These are phyloP conservation scores for Magnaporthiopsis incrustans DNA, from an alignment of 2,329 filamentous ascomycete genomes.

Conservation along the genomic window DNA sequence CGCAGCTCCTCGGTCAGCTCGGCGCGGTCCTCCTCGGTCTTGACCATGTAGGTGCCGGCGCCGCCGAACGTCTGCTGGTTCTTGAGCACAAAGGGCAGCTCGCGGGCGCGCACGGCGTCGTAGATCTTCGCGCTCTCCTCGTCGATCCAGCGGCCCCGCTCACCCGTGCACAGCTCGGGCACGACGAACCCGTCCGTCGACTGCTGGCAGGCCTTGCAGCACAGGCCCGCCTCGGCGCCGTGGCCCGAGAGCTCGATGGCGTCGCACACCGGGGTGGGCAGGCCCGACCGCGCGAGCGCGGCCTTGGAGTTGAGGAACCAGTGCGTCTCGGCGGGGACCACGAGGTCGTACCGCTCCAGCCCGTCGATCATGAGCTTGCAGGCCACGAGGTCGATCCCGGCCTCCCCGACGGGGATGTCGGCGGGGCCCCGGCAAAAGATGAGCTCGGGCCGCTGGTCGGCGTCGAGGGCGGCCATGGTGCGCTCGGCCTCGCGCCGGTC, in stretches of 20 bases:
- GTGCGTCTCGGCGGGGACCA: slow-evolving; percentile 22
- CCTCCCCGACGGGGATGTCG: slow-evolving; percentile 18
- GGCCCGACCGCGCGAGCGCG: slow-evolving; percentile 23
- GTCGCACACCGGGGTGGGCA: slow-evolving; percentile 23
- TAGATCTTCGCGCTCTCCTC: slow-evolving; percentile 20
- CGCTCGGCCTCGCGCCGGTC: slow-evolving; percentile 21
- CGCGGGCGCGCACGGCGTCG: slow-evolving; percentile 15
- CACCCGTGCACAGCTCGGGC: slow-evolving; percentile 19
- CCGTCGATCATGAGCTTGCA: slow-evolving; percentile 23
- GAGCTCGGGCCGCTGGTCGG: slow-evolving; percentile 21
- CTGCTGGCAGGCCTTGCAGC: slow-evolving; percentile 5
- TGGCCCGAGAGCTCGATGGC: slow-evolving; percentile 19
- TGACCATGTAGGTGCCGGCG: slow-evolving; percentile 26
- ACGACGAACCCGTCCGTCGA: slow-evolving; percentile 7
- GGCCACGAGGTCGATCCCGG: slow-evolving; percentile 20
- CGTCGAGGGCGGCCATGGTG: slow-evolving; percentile 21
- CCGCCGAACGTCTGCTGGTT: slow-evolving; percentile 29
- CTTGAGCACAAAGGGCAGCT: slow-evolving; percentile 28
- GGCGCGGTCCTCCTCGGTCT: slow-evolving; percentile 18
- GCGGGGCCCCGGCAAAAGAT: slow-evolving; percentile 24
- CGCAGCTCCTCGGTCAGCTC: slow-evolving; percentile 17
- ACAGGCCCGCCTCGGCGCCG: slow-evolving; percentile 1
- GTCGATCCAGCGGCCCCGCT: slow-evolving; percentile 21
- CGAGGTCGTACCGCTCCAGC: slow-evolving; percentile 20
- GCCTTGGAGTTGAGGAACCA: slow-evolving; percentile 29